phyloP scores from a whole-genome alignment of 805 yeast species.

The Suhomyces kilbournensis region DNA sequence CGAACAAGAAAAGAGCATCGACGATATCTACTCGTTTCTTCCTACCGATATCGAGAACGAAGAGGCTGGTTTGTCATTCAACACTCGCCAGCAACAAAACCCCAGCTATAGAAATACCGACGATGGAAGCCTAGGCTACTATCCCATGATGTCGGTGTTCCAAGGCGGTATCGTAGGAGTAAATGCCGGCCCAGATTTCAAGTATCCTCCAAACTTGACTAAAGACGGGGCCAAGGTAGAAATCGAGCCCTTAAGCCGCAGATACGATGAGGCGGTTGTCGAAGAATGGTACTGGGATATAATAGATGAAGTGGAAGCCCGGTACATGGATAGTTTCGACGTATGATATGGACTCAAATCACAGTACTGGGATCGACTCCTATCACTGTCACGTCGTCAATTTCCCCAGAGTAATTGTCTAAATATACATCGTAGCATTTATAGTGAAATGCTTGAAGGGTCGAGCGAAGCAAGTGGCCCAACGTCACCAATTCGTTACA shows the following conservation, averaged over 20 bases:
- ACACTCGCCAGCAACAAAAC: conserved; percentile 35
- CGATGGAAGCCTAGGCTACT: conserved; percentile 87
- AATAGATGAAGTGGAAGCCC: conserved; percentile 77
- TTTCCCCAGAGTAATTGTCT: background rate
- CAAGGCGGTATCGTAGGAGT: conserved; percentile 73
- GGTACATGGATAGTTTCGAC: conserved; percentile 47
- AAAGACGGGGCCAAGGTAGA: conserved; percentile 8
- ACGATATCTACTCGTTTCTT: conserved; percentile 66
- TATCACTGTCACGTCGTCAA: background rate
- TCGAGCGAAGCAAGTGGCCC: conserved; percentile 41
- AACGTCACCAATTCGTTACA: conserved; percentile 53
- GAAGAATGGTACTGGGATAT: conserved; percentile 84
- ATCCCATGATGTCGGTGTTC: conserved; percentile 83
- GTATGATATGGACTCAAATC: background rate
- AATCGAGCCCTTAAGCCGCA: conserved; percentile 51
- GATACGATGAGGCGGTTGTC: conserved; percentile 67
- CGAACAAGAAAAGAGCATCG: conserved; percentile 61
- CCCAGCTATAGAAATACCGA: conserved; percentile 49
- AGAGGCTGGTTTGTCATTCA: conserved; percentile 21
- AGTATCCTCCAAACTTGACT: conserved; percentile 34
- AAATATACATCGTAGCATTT: conserved; percentile 42
- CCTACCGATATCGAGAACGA: conserved; percentile 71
- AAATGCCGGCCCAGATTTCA: conserved; percentile 66
- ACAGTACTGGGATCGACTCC: conserved; percentile 3
- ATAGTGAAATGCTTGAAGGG: conserved; percentile 39